A percentile compares a stretch with the other conserved stretches of the same genome.
Evolutionary conservation across 768 basidiomycete genomes (phyloP).

Genomic region (Auricularia sp.): DNA sequence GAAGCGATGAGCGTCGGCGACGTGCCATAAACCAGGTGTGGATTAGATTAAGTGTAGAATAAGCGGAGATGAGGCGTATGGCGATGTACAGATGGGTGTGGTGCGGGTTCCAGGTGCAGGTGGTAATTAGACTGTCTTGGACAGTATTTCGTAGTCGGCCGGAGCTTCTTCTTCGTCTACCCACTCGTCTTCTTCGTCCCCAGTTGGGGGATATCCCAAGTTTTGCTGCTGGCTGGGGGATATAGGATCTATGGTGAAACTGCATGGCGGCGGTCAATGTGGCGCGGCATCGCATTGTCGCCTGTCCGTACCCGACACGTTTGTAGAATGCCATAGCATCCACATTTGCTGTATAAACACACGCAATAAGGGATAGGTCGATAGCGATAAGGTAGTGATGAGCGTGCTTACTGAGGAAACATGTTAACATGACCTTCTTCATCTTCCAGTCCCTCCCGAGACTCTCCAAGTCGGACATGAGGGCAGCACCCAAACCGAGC

Average conservation of each 20-base stretch:
- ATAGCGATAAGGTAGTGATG: neutral
- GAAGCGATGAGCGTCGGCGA: too few relatives aligned
- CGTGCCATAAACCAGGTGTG: too few relatives aligned
- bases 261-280: conserved; percentile 15
- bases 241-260: conserved; percentile 42
- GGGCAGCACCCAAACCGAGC: conserved; percentile 49
- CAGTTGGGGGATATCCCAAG: neutral
- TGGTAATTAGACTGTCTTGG: conserved; percentile 7
- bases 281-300: neutral
- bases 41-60: too few relatives aligned
- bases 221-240: conserved; percentile 30
- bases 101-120: too few relatives aligned
- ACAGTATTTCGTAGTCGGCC: conserved; percentile 31
- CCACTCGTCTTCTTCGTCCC: conserved; percentile 15
- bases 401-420: conserved; percentile 48
- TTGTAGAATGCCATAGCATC: conserved; percentile 43
- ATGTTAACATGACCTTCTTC: conserved; percentile 67
- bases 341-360: conserved; percentile 29
- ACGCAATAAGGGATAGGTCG: conserved; percentile 1
- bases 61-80: too few relatives aligned
- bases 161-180: conserved; percentile 19
- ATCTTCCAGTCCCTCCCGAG: conserved; percentile 47
- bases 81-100: too few relatives aligned
- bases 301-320: conserved; percentile 36
- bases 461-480: conserved; percentile 39